Percentiles rank a stretch among this genome's conserved stretches.
Conservation (phyloP, 148 eudicot genomes). For the Rhododendron ovatum region DNA sequence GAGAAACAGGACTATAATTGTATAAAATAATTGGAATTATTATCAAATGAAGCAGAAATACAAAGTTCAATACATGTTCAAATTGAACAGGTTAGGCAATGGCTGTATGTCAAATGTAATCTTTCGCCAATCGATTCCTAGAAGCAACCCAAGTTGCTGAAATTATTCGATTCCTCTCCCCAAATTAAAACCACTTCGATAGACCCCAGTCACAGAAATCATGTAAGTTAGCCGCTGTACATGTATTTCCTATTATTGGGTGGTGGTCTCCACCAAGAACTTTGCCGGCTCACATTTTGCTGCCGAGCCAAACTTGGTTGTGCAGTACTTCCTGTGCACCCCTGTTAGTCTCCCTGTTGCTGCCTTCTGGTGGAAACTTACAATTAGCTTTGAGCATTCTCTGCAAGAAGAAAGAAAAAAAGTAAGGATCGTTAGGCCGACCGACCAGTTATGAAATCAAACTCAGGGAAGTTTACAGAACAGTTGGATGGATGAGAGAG, state of each 20-base stretch:
- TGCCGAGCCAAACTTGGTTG: slow-evolving; percentile 67
- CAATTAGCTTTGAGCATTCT: slow-evolving; percentile 73
- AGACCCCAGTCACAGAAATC: slow-evolving; percentile 10
- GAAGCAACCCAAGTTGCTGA: slow-evolving; percentile 25
- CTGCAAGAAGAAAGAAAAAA: slow-evolving; percentile 29
- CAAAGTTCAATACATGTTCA: slow-evolving; percentile 11
- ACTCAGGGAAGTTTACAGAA: background rate
- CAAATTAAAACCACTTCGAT: background rate
- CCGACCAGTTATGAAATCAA: background rate
- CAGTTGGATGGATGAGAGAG: background rate
- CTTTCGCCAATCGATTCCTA: background rate
- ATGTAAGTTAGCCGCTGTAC: slow-evolving; percentile 19
- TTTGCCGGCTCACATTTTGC: slow-evolving; percentile 61
- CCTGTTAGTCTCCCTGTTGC: slow-evolving; percentile 75
- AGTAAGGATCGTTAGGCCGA: background rate
- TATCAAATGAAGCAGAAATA: background rate
- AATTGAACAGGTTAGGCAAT: background rate
- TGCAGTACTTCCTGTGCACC: slow-evolving; percentile 67
- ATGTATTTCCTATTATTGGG: slow-evolving; percentile 13
- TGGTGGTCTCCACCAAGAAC: slow-evolving; percentile 34
- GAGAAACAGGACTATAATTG: background rate
- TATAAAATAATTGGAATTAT: background rate
- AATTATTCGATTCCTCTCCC: background rate
- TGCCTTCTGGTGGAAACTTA: slow-evolving; percentile 63
- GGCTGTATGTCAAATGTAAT: background rate